Evolutionary conservation across 352 stramenopile genomes (phyloP), one percentile per base, ranked within the genome.

Genomic region (Pythium phragmiticola): DNA sequence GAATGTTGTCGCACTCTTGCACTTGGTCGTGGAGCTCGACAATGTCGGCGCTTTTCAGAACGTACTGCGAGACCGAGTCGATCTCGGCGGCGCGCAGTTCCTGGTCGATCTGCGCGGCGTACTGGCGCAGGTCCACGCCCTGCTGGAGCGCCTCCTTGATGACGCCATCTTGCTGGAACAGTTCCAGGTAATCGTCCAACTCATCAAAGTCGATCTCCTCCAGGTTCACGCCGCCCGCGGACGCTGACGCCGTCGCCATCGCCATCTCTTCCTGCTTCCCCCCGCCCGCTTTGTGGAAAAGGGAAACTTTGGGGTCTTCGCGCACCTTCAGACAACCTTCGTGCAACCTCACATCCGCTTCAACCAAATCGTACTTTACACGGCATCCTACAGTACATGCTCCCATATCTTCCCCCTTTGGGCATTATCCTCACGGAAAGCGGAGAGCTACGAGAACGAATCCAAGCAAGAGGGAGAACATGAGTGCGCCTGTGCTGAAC

Each of bases 1-100:
- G 83, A 60, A 99, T 94, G 68, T 94, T 90, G 78, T 99, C 97
- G 76, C 97, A 99, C 53, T 92, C 85, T 66, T 98, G 89, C 47
- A 99, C 92, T 67, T 99, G 87, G 53, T 94, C 81, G 62, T 97
- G 90, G 48, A 99, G 72, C 58, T 89, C 81, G 23, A 90, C 83
- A 64, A 98, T 95, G 71, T 98, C 84, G n/a, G 75, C 76, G 37
- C 88, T 82, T 63, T 96, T 89, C 58, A 89, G 67, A 14, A 97
- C 87, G 69, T 97, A 97, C 66, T 95, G 87, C 42, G 82, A 77
- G 8, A 97, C 83, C 6, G 84, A 91, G 56, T 87, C 87, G 66
- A 87, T 80, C 75, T 97, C 87, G 51, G 90, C 87, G 16, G 78
- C 82, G 37, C 85, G 82, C 34, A 98, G 74, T 63, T 98, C 90